A percentile compares a stretch with the other conserved stretches of the same genome.
These are phyloP conservation scores for Pisolithus sp. DNA, from an alignment of 768 basidiomycete species.

Conservation along the genomic window DNA sequence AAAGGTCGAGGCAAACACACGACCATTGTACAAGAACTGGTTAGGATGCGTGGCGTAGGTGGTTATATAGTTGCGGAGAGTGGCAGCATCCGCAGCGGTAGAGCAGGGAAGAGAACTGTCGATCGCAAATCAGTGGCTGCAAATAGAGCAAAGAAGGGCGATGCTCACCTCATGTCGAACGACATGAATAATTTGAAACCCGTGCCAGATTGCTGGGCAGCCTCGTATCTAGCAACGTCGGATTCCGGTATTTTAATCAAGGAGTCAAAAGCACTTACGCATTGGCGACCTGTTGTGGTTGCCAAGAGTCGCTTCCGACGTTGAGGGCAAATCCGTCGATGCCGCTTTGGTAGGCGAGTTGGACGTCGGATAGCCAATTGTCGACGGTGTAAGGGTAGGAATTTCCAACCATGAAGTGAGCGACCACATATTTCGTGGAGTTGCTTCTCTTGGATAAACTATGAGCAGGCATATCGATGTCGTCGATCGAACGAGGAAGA, in stretches of 20 bases:
- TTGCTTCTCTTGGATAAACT: slow-evolving; percentile 10
- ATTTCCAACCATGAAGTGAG: slow-evolving; percentile 61
- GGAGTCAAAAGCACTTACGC: slow-evolving; percentile 39
- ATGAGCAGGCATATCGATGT: neutral
- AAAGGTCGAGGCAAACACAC: slow-evolving; percentile 64
- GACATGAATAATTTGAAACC: slow-evolving; percentile 72
- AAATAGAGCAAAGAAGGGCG: neutral
- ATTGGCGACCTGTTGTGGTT: slow-evolving; percentile 51
- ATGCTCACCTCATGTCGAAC: slow-evolving; percentile 67
- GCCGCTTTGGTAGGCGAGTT: slow-evolving; percentile 48
- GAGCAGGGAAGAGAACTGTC: slow-evolving; percentile 50
- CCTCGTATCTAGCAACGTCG: slow-evolving; percentile 39
- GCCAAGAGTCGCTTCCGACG: slow-evolving; percentile 59
- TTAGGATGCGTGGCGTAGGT: slow-evolving; percentile 51
- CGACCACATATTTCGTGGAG: slow-evolving; percentile 41
- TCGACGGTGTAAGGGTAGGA: slow-evolving; percentile 49
- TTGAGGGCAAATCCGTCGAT: slow-evolving; percentile 72
- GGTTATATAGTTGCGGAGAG: slow-evolving; percentile 48
- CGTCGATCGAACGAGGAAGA: neutral
- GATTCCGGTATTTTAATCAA: neutral
- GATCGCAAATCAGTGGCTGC: neutral
- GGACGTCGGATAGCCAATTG: slow-evolving; percentile 45
- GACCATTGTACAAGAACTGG: slow-evolving; percentile 43
- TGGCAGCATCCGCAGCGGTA: slow-evolving; percentile 39
- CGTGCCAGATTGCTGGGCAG: slow-evolving; percentile 45